Base-by-base conservation (phyloP, 169 alveolate species). In the Cryptosporidium ubiquitum region DNA sequence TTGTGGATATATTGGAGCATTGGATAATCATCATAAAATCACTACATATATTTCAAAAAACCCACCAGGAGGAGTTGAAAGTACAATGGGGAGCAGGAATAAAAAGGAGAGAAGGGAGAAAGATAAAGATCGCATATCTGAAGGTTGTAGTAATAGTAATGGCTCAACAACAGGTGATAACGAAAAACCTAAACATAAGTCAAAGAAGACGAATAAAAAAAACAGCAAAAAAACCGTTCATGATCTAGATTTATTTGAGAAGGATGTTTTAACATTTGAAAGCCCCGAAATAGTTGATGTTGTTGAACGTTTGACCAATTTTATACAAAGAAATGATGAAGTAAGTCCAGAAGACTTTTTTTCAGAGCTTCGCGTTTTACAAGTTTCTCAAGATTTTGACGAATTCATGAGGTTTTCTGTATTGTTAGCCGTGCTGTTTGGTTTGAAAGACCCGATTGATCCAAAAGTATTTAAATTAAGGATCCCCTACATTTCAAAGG, bases 21-120 rank as follows among this genome's bases (percentile, higher is more conserved):
- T 98, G 70, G 99, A 98, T 86, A 97, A 93, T 91, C 91, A 96
- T 10, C 99, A 98, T 93, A 97, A 97, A 92, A 96, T 98, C 26
- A 98, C 99, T 18, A 92, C 96, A 29, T 97, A 95, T 95, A 98
- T 98, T 86, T 91, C 96, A 44, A 97, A 97, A 92, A 95, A 97
- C 79, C 99, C 99, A 16, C 99, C 99, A 4, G 94, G 91, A 39
- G 93, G 92, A 16, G 52, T 86, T 20, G 93, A 86, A 1, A 73
- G 94, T 49, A 93, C 94, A n/a, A 85, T 91, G 93, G 95, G 95
- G 26, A 92, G 79, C 33, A 79, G 33, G 16, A 61, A n/a, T 26
- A 79, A 79, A 31, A 79, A 64, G 42, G 75, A 79, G n/a, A 33
- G 66, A 16, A 61, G 39, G 6, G 79, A 64, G 16, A 75, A 23